A percentile compares a stretch with the other conserved stretches of the same genome.
phyloP scores from a whole-genome alignment of 2,329 filamentous ascomycete species.

The Daldinia eschscholtzii region DNA sequence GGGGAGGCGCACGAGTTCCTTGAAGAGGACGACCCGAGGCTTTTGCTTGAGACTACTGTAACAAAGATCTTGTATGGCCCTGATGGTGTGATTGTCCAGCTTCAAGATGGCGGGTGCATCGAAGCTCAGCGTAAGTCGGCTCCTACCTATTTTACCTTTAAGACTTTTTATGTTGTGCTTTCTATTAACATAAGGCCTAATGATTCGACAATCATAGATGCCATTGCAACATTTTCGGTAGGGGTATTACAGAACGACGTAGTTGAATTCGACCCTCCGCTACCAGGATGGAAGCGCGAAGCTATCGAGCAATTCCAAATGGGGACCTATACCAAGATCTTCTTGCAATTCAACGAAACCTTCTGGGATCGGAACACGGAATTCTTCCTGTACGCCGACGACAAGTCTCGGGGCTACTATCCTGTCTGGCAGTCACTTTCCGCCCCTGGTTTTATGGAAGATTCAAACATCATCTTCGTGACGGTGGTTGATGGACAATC shows the following conservation, averaged over 20 bases:
- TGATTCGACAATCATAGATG: too few relatives aligned
- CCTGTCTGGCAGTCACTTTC: slow-evolving; percentile 75
- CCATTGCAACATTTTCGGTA: slow-evolving; percentile 75
- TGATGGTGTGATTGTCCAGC: slow-evolving; percentile 65
- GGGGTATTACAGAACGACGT: slow-evolving; percentile 74
- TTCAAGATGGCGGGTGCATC: slow-evolving; percentile 61
- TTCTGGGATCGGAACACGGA: slow-evolving; percentile 70
- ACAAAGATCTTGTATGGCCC: slow-evolving; percentile 66
- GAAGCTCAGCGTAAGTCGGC: slow-evolving; percentile 47
- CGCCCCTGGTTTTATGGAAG: slow-evolving; percentile 68
- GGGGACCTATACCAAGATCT: slow-evolving; percentile 81
- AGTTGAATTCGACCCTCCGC: slow-evolving; percentile 67
- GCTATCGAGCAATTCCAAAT: slow-evolving; percentile 75
- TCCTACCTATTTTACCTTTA: not conserved
- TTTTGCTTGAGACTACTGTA: slow-evolving; percentile 70
- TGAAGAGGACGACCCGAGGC: slow-evolving; percentile 63
- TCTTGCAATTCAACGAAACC: slow-evolving; percentile 74
- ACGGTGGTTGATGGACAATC: slow-evolving; percentile 70
- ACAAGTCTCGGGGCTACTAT: slow-evolving; percentile 58
- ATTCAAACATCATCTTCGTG: slow-evolving; percentile 74
- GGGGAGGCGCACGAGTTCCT: slow-evolving; percentile 71
- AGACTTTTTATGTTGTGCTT: too few relatives aligned
- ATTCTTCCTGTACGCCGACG: slow-evolving; percentile 62
- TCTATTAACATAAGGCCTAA: too few relatives aligned
- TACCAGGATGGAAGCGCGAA: slow-evolving; percentile 74